Base-by-base conservation (phyloP, 2,329 filamentous ascomycete species). In the Cryphonectria naterciae region DNA sequence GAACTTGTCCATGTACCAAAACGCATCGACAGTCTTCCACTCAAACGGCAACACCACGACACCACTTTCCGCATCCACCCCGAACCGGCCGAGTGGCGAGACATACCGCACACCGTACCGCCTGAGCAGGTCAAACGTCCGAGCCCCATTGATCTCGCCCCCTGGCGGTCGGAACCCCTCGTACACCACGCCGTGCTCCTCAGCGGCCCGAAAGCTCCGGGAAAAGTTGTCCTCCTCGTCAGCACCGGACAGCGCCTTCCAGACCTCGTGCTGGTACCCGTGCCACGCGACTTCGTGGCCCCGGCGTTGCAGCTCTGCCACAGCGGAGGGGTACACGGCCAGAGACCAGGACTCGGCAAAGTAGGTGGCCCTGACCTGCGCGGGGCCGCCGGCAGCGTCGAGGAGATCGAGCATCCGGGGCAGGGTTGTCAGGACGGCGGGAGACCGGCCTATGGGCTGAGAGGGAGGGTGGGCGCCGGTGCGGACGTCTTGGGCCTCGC, bases 1-100 rank as follows among this genome's bases (percentile, higher is more conserved):
- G 41, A 78, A 78, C 71, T 78, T 79, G 11, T 77, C 77, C 77
- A 79, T 79, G 56, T 79, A 79, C 74, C 77, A 79, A 54, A 77
- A 78, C 1, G 77, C 78, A 54, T 79, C 78, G 22, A 79, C 77
- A 4, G 73, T 72, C 60, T 66, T 69, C 78, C 77, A 79, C 65
- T 78, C 76, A 72, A 79, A 79, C 0, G 78, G 77, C 52, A 79
- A 66, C 39, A 78, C 73, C n/a, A 76, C 75, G 25, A 77, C 58
- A 17, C 43, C 62, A 37, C 43, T 56, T 2, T 73, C 73, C 2
- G 70, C 65, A 28, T 66, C 67, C 11, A 75, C n/a, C 6, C 75
- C 75, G 7, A 77, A 70, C 37, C 70, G 43, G 11, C 75, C 77
- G 11, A 77, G 67, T 39, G 77, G 77, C 58, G 77, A 78, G 11